phyloP scores from a whole-genome alignment of 208 protist species.

The Trypanosomatidae sp. region DNA sequence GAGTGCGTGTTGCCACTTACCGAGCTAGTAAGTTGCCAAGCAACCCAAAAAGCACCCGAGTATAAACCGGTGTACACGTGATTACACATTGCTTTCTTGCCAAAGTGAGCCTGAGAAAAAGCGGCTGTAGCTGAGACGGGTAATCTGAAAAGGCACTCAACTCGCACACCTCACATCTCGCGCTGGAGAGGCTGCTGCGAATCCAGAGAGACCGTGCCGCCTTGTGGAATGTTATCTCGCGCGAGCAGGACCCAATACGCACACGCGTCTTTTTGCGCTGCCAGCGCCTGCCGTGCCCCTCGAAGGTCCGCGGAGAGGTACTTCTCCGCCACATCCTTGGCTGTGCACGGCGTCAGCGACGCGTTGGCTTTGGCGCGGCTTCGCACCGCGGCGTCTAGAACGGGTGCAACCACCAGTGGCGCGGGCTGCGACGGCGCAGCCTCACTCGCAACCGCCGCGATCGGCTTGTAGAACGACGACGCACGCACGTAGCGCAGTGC shows the following conservation, averaged over 20 bases:
- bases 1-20: no score
- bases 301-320: slow-evolving; percentile 19
- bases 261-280: slow-evolving; percentile 16
- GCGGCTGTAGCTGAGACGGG: no score
- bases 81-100: no score
- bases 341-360: slow-evolving; percentile 7
- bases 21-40: no score
- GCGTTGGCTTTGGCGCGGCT: not conserved
- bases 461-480: slow-evolving; percentile 20
- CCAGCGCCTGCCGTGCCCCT: slow-evolving; percentile 27
- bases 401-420: slow-evolving; percentile 11
- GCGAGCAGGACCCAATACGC: slow-evolving; percentile 25
- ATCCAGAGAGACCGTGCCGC: slow-evolving; percentile 1
- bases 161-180: no score
- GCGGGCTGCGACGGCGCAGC: not conserved
- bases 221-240: slow-evolving; percentile 4
- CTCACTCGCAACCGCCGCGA: not conserved
- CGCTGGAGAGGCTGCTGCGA: no score
- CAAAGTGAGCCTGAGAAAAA: no score
- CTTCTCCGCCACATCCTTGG: slow-evolving; percentile 18
- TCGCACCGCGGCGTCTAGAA: slow-evolving; percentile 16
- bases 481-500: slow-evolving; percentile 26
- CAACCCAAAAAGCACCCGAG: no score
- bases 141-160: no score
- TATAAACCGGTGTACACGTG: no score